Percentiles rank a stretch among this genome's conserved stretches.
Evolutionary conservation across 306 rosid species (phyloP).

Genomic region (Corylus americana): DNA sequence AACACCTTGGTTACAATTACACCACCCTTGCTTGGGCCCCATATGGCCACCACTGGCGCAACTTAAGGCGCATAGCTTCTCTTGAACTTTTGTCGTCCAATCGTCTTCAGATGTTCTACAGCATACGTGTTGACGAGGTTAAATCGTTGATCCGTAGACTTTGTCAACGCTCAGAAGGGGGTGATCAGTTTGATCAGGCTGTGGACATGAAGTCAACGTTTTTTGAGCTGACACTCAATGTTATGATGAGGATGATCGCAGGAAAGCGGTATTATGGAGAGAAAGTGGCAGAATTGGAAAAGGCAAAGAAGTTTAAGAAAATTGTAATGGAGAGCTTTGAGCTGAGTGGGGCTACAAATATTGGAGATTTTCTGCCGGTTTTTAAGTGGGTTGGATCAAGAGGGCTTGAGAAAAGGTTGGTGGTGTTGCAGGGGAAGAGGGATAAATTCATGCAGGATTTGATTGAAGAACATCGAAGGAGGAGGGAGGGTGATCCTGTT

Average conservation of each 20-base stretch:
- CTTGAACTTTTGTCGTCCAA: constrained; percentile 26
- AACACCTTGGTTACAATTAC: constrained; percentile 42
- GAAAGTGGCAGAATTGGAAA: constrained; percentile 4
- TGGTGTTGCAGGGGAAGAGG: constrained; percentile 26
- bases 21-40: constrained; percentile 45
- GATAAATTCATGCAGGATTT: constrained; percentile 34
- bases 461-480: constrained; percentile 28
- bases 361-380: constrained; percentile 39
- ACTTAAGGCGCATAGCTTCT: constrained; percentile 40
- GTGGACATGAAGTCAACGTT: constrained; percentile 35
- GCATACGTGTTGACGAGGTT: constrained; percentile 33
- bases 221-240: constrained; percentile 36
- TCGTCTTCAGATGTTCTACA: constrained; percentile 31
- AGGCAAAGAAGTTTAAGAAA: constrained; percentile 23
- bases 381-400: constrained; percentile 10
- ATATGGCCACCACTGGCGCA: constrained; percentile 43
- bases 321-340: constrained; percentile 19
- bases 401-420: constrained; percentile 23
- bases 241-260: constrained; percentile 40
- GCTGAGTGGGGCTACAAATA: constrained; percentile 23
- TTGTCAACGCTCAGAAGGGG: neutral
- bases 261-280: constrained; percentile 36
- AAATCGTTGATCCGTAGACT: constrained; percentile 12
- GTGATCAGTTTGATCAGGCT: neutral
- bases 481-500: neutral